These are phyloP conservation scores for Drosera spatulata DNA, from an alignment of 179 eudicot species.

Conservation along the genomic window DNA sequence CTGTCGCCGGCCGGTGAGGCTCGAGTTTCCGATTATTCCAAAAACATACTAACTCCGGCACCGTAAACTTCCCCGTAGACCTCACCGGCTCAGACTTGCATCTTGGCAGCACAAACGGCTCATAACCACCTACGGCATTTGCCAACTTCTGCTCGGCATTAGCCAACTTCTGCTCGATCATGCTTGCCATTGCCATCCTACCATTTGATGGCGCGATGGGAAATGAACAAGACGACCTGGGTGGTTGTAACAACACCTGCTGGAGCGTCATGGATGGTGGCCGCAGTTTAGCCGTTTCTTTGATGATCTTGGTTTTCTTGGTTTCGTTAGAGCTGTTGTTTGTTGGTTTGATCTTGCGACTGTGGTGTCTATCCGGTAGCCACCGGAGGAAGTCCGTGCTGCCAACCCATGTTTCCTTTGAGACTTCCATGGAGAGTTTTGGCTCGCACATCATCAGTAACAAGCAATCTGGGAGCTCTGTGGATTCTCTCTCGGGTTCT, in stretches of 20 bases:
- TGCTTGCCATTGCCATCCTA: constrained; percentile 43
- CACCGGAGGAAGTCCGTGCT: constrained; percentile 63
- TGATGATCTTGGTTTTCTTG: too few relatives aligned
- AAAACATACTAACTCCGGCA: constrained; percentile 34
- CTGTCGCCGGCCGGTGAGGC: constrained; percentile 56
- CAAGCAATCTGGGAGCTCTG: constrained; percentile 68
- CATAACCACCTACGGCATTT: constrained; percentile 17
- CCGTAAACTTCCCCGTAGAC: constrained; percentile 40
- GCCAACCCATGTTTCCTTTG: constrained; percentile 91
- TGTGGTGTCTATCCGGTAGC: constrained; percentile 48
- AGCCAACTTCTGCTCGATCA: constrained; percentile 58
- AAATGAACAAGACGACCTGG: constrained; percentile 59
- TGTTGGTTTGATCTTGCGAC: constrained; percentile 7
- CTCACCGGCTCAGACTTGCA: constrained; percentile 94
- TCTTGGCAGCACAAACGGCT: constrained; percentile 72
- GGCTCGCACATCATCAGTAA: constrained; percentile 91
- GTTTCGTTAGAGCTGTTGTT: background rate
- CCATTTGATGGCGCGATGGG: constrained; percentile 25
- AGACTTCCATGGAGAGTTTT: constrained; percentile 91
- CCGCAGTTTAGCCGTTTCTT: too few relatives aligned
- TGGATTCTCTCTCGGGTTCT: constrained; percentile 1
- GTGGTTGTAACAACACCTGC: constrained; percentile 25
- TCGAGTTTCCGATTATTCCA: constrained; percentile 58
- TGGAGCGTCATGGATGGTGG: background rate
- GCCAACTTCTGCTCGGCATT: constrained; percentile 25